Evolutionary conservation across 1,139 yeast genomes (phyloP), one percentile per base, ranked within the genome.

Genomic region (Williopsis jadinii): DNA sequence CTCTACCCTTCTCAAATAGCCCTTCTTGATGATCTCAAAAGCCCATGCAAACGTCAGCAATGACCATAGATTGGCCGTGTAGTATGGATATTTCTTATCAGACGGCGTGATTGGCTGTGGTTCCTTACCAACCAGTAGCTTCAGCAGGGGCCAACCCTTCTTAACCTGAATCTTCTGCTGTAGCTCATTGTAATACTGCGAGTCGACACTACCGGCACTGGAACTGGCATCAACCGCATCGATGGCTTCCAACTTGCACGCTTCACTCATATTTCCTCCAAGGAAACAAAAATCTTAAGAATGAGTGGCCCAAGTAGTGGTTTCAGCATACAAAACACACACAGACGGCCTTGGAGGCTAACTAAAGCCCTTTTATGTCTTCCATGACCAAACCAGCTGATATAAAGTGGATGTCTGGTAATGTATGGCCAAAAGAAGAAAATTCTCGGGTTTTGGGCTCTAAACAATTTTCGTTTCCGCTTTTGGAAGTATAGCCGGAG

Each of bases 1-100:
- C 38, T 62, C 65, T 11, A 73, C 44, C 24, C 75, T 68, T 55
- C 78, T 59, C 31, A 61, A 57, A 48, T 72, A 73, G 0, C 77
- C 78, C 2, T 61, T 63, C 34, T 57, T 60, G 47, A 71, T 52
- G 10, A 71, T 38, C 1, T 71, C 69, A 8, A 51, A 41, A 24
- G 68, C 52, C 75, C 76, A 72, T 49, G 59, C 52, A 48, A 71
- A 71, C 29, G 67, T 60, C 0, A 63, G 13, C 32, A 56, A 51
- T 5, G 63, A 62, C 11, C 71, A 35, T 13, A 60, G 36, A 42
- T 65, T 70, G 3, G 70, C 65, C 3, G 49, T 46, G 6, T 43
- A 31, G 10, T 46, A 52, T 0, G 74, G 73, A 44, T 56, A 69
- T 1, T 48, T 47, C 26, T 48, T 51, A 41, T 70, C 71, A 9